phyloP scores from a whole-genome alignment of 23 red algal genomes.

The Pyropia haitanensis region DNA sequence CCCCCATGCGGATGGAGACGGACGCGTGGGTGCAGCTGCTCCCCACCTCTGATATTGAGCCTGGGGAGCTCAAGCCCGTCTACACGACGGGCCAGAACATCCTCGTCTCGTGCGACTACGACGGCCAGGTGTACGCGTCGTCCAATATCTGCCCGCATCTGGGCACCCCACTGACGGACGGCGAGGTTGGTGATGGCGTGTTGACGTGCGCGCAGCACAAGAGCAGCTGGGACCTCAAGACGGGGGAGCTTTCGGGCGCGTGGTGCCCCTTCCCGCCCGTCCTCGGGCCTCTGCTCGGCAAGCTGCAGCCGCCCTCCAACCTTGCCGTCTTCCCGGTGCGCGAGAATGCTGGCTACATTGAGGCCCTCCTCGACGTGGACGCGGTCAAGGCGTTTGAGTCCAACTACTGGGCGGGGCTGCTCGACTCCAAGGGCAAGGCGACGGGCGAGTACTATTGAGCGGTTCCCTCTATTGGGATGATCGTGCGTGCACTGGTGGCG shows the following conservation, averaged over 20 bases:
- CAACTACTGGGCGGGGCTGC: slow-evolving; percentile 85
- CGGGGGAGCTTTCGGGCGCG: slow-evolving; percentile 64
- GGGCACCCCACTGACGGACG: slow-evolving; percentile 81
- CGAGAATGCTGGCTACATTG: slow-evolving; percentile 82
- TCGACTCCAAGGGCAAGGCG: slow-evolving; percentile 92
- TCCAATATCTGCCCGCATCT: slow-evolving; percentile 88
- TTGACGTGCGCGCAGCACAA: slow-evolving; percentile 94
- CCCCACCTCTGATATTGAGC: slow-evolving; percentile 62
- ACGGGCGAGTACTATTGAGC: slow-evolving; percentile 82
- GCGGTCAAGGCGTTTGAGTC: slow-evolving; percentile 79
- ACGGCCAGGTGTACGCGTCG: slow-evolving; percentile 89
- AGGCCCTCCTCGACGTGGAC: slow-evolving; percentile 86
- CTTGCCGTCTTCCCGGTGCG: slow-evolving; percentile 80
- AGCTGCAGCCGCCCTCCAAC: slow-evolving; percentile 60
- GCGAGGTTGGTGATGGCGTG: slow-evolving; percentile 67
- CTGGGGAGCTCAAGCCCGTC: slow-evolving; percentile 81
- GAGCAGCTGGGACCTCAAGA: slow-evolving; percentile 74
- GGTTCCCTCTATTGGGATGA: not conserved
- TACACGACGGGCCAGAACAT: slow-evolving; percentile 63
- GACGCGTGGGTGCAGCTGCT: slow-evolving; percentile 95
- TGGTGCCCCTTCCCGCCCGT: slow-evolving; percentile 98
- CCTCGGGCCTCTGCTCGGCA: slow-evolving; percentile 86
- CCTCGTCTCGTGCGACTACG: slow-evolving; percentile 85
- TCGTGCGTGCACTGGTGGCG: too few relatives aligned
- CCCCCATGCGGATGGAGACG: slow-evolving; percentile 44